Conservation (phyloP, 805 yeast species). For the Ascoidea asiatica region DNA sequence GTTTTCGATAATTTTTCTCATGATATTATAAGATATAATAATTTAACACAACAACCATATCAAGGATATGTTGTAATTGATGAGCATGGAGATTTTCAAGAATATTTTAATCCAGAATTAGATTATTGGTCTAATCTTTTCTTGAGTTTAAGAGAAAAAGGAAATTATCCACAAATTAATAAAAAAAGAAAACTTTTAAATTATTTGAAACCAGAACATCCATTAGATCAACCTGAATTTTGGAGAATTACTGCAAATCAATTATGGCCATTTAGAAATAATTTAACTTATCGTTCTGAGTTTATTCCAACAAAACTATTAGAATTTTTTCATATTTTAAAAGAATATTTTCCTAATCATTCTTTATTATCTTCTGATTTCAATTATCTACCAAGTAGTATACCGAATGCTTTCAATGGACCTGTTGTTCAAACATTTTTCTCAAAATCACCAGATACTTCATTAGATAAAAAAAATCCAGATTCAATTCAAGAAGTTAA, state of each 20-base stretch:
- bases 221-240: conserved; percentile 36
- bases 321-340: conserved; percentile 49
- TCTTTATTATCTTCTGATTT: conserved; percentile 66
- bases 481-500: background rate
- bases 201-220: conserved; percentile 31
- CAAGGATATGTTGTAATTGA: conserved; percentile 73
- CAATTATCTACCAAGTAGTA: conserved; percentile 23
- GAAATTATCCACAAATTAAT: conserved; percentile 13
- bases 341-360: conserved; percentile 61
- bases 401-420: conserved; percentile 12
- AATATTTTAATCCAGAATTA: conserved; percentile 51
- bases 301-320: conserved; percentile 69
- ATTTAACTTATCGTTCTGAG: conserved; percentile 51
- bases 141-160: conserved; percentile 39
- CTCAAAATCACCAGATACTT: background rate
- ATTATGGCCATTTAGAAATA: conserved; percentile 52
- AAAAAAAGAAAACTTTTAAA: conserved; percentile 11
- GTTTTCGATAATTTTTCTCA: conserved; percentile 79
- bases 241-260: conserved; percentile 31
- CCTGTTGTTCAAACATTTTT: conserved; percentile 11
- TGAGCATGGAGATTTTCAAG: conserved; percentile 60
- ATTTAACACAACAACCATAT: conserved; percentile 46
- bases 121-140: conserved; percentile 43
- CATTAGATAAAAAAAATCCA: background rate
- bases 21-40: conserved; percentile 68